These are phyloP conservation scores for Candolleomyces efflorescens DNA, from an alignment of 768 basidiomycete genomes.

Conservation along the genomic window DNA sequence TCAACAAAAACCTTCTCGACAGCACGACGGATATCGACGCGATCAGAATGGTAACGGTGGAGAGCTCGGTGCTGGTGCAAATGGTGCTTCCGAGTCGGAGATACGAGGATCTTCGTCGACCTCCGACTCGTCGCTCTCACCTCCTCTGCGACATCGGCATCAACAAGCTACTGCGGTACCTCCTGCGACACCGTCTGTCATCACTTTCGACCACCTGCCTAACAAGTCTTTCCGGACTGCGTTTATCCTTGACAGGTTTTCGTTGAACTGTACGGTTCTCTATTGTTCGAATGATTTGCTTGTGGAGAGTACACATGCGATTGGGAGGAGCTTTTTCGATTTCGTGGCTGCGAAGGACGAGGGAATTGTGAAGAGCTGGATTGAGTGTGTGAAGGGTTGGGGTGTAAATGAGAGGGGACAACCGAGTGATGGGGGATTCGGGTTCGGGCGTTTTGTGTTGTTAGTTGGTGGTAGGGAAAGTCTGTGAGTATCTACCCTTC, in stretches of 20 bases:
- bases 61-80: too few relatives aligned
- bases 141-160: too few relatives aligned
- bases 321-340: slow-evolving; percentile 70
- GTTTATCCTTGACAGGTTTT: slow-evolving; percentile 80
- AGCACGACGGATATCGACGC: too few relatives aligned
- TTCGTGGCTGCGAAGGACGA: slow-evolving; percentile 67
- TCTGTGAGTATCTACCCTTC: slow-evolving; percentile 34
- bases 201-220: slow-evolving; percentile 61
- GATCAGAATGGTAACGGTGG: too few relatives aligned
- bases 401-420: slow-evolving; percentile 82
- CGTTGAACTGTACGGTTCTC: slow-evolving; percentile 55
- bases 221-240: slow-evolving; percentile 71
- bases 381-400: slow-evolving; percentile 76
- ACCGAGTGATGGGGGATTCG: slow-evolving; percentile 82
- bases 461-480: slow-evolving; percentile 59
- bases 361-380: slow-evolving; percentile 63
- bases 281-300: slow-evolving; percentile 76
- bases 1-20: too few relatives aligned
- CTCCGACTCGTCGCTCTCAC: too few relatives aligned
- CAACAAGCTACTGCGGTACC: slow-evolving; percentile 6
- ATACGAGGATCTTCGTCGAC: too few relatives aligned
- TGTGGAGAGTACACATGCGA: slow-evolving; percentile 51
- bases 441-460: slow-evolving; percentile 68
- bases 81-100: too few relatives aligned
- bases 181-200: slow-evolving; percentile 16